Evolutionary conservation across 768 basidiomycete species (phyloP).

Genomic region (Tremella fuciformis): DNA sequence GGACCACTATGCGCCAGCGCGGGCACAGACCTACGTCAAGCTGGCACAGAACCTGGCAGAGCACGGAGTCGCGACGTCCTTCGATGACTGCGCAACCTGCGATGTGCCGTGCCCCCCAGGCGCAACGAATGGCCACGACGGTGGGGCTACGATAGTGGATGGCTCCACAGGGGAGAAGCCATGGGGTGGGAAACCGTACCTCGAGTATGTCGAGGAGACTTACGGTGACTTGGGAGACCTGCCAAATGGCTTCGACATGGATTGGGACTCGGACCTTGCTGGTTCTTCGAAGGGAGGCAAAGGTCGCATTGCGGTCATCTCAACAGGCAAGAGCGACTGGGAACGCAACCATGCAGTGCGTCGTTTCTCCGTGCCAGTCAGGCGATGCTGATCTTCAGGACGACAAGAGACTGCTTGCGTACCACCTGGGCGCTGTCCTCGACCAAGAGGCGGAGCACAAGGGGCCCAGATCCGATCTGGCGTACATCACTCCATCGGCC

Average conservation of each 20-base stretch:
- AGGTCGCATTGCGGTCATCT: slow-evolving; percentile 80
- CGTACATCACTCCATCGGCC: slow-evolving; percentile 16
- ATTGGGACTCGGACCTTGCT: slow-evolving; percentile 76
- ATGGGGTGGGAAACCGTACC: slow-evolving; percentile 49
- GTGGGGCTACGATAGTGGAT: slow-evolving; percentile 39
- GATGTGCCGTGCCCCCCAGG: slow-evolving; percentile 69
- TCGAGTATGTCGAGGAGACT: slow-evolving; percentile 39
- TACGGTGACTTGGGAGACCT: slow-evolving; percentile 56
- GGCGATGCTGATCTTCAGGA: slow-evolving; percentile 45
- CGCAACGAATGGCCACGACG: slow-evolving; percentile 23
- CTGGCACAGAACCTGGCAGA: slow-evolving; percentile 57
- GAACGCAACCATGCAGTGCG: slow-evolving; percentile 65
- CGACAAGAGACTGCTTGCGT: slow-evolving; percentile 68
- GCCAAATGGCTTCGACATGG: slow-evolving; percentile 68
- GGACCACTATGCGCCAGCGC: slow-evolving; percentile 22
- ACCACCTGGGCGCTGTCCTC: slow-evolving; percentile 55
- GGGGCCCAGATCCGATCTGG: background rate
- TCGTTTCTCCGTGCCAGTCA: background rate
- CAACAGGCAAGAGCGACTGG: slow-evolving; percentile 89
- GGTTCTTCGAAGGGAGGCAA: slow-evolving; percentile 80
- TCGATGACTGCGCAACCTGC: slow-evolving; percentile 69
- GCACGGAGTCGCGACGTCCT: slow-evolving; percentile 64
- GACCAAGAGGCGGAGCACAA: slow-evolving; percentile 21
- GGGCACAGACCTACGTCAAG: slow-evolving; percentile 22
- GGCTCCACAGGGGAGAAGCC: slow-evolving; percentile 21